Evolutionary conservation across 345 rosid species (phyloP).

Genomic region (Ceriops zippeliana): DNA sequence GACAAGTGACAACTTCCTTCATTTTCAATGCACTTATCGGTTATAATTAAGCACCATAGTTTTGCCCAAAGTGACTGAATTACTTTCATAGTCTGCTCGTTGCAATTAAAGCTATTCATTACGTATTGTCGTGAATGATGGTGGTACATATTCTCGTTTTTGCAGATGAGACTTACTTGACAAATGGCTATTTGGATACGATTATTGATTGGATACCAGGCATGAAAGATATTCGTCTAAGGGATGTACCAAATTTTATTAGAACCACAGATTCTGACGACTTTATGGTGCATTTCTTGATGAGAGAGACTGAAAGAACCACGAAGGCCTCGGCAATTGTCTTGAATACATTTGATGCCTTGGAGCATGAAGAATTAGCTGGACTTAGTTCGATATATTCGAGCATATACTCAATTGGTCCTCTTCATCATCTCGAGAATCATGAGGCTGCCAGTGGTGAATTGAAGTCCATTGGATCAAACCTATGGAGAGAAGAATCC

Average conservation of each 20-base stretch:
- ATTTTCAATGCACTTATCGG: too few relatives aligned
- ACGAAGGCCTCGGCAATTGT: slow-evolving; percentile 9
- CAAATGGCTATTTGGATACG: slow-evolving; percentile 14
- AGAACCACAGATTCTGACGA: slow-evolving; percentile 19
- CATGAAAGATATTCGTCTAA: slow-evolving; percentile 17
- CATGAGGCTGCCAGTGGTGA: neutral
- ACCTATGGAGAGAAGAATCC: slow-evolving; percentile 14
- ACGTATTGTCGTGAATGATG: too few relatives aligned
- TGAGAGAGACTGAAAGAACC: slow-evolving; percentile 6
- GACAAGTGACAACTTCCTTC: too few relatives aligned
- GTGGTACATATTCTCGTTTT: too few relatives aligned
- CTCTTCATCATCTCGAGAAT: slow-evolving; percentile 10
- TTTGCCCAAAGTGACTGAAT: too few relatives aligned
- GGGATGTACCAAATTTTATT: slow-evolving; percentile 10
- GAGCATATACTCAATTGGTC: slow-evolving; percentile 13
- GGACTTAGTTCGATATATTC: slow-evolving; percentile 1
- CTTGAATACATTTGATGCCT: slow-evolving; percentile 13
- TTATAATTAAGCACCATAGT: too few relatives aligned
- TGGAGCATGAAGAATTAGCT: slow-evolving; percentile 6
- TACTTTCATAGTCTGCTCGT: too few relatives aligned
- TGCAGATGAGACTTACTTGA: slow-evolving; percentile 15
- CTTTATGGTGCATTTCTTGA: neutral
- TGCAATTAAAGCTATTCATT: too few relatives aligned
- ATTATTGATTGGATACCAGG: slow-evolving; percentile 19
- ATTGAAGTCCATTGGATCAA: slow-evolving; percentile 11